phyloP scores from a whole-genome alignment of 257 asterid species.

The Solanum chiquidenum region DNA sequence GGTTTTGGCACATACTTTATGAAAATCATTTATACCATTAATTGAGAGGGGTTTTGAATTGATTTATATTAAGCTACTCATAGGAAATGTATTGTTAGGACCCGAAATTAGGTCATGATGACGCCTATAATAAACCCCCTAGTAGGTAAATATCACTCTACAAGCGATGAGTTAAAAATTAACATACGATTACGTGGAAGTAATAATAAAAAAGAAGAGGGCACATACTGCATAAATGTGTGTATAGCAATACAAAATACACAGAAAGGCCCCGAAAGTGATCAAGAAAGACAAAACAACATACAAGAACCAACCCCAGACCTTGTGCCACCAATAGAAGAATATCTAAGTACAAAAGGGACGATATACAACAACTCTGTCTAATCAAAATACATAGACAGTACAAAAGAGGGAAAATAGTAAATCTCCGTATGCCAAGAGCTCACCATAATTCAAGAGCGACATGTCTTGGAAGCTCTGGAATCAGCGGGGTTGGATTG shows the following conservation, averaged over 20 bases:
- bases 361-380: not conserved
- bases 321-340: not conserved
- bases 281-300: not conserved
- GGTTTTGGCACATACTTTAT: not conserved
- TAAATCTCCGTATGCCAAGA: no score
- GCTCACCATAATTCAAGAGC: not conserved
- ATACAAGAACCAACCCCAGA: not conserved
- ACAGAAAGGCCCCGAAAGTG: not conserved
- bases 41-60: not conserved
- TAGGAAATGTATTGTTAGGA: not conserved
- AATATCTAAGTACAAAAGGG: no score
- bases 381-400: not conserved
- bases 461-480: not conserved
- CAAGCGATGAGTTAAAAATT: not conserved
- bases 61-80: not conserved
- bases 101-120: not conserved
- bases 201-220: not conserved
- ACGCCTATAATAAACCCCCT: not conserved
- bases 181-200: no score
- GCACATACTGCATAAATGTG: not conserved
- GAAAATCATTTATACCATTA: not conserved
- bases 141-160: not conserved
- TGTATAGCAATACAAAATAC: not conserved
- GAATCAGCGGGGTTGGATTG: not conserved
- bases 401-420: no score